Percentiles rank a stretch among this genome's conserved stretches.
Conservation (phyloP, 495 filamentous ascomycete species). For the Xylaria sp. region DNA sequence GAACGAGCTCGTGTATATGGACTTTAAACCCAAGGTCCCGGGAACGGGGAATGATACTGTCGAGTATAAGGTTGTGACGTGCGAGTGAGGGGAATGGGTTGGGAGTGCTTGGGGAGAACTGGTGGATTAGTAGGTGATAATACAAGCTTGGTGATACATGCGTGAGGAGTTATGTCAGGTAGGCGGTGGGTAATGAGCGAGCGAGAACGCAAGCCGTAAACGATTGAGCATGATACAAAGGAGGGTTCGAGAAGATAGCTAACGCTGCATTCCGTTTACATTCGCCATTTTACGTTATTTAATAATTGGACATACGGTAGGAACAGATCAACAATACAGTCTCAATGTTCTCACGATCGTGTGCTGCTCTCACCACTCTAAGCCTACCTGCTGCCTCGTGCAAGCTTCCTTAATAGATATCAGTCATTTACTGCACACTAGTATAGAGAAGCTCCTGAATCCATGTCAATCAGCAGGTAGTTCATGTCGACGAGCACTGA, state of each 20-base stretch:
- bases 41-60: conserved; percentile 48
- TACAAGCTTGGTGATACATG: not conserved
- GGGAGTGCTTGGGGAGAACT: not conserved
- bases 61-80: conserved; percentile 46
- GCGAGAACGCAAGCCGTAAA: not conserved
- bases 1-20: conserved; percentile 48
- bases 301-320: not conserved
- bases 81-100: conserved; percentile 35
- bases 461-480: not conserved
- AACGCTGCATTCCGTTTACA: not conserved
- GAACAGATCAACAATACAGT: not conserved
- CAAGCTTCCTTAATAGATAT: not conserved
- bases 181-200: not conserved
- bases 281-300: not conserved
- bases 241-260: not conserved
- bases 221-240: not conserved
- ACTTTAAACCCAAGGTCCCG: conserved; percentile 51
- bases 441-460: not conserved
- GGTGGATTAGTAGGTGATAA: not conserved
- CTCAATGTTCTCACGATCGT: not conserved
- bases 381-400: no score
- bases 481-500: not conserved
- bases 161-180: not conserved
- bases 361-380: no score
- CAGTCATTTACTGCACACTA: not conserved